Base-by-base conservation (phyloP, 208 protist genomes). In the Acanthamoeba royreba region DNA sequence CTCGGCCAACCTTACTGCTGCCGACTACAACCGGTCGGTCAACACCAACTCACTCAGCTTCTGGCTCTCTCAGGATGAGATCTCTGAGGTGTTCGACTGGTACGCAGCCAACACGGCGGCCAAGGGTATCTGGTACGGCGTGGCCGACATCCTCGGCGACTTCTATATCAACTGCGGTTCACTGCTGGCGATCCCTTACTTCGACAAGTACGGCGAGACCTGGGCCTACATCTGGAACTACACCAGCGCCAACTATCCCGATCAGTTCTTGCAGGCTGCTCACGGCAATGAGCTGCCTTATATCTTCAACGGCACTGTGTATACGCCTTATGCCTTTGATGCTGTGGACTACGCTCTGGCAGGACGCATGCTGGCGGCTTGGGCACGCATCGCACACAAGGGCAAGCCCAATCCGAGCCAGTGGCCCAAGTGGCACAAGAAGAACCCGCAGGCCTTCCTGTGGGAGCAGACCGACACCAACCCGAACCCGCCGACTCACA, bases 221-320 rank as follows among this genome's bases (percentile, higher is more conserved):
- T n/a, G n/a, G n/a, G n/a, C n/a, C n/a, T 94, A 88, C 5, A 94
- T 94, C 15, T 94, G 77, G 19, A 88, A 94, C 49, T 94, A 94
- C 33, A 46, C 72, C 0, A 91, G 81, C 46, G 81, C 92, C 52
- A 88, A 87, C 13, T 94, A 88, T 25, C 92, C 92, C 69, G 43
- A n/a, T n/a, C n/a, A n/a, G n/a, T n/a, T n/a, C n/a, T n/a, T n/a
- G n/a, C n/a, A n/a, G n/a, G n/a, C n/a, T n/a, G n/a, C n/a, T n/a
- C n/a, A n/a, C n/a, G n/a, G n/a, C n/a, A n/a, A n/a, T n/a, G n/a
- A n/a, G n/a, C n/a, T n/a, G n/a, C n/a, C n/a, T n/a, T n/a, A n/a
- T n/a, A n/a, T n/a, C n/a, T n/a, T n/a, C n/a, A n/a, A n/a, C n/a
- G n/a, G n/a, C n/a, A n/a, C n/a, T n/a, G n/a, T n/a, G n/a, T 94